phyloP scores from a whole-genome alignment of 805 yeast genomes.

The Zygoascus biomembranicola region DNA sequence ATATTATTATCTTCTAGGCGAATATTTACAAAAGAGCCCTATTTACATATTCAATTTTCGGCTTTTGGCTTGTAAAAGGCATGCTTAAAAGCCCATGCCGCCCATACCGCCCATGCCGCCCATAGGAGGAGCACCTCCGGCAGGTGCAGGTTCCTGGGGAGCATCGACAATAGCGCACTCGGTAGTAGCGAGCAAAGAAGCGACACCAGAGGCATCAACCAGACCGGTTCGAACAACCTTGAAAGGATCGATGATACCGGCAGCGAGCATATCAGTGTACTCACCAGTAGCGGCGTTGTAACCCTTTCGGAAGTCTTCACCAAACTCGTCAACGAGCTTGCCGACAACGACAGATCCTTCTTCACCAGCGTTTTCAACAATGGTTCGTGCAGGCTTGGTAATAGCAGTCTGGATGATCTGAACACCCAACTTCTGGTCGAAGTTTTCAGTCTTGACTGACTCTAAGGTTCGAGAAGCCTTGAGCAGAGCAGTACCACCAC shows the following conservation, averaged over 20 bases:
- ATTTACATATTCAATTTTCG: background rate
- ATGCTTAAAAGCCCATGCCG: slow-evolving; percentile 15
- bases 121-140: slow-evolving; percentile 56
- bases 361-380: slow-evolving; percentile 93
- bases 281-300: slow-evolving; percentile 89
- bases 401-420: slow-evolving; percentile 88
- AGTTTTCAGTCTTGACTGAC: slow-evolving; percentile 67
- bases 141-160: slow-evolving; percentile 61
- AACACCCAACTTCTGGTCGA: slow-evolving; percentile 95
- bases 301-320: slow-evolving; percentile 77
- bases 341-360: slow-evolving; percentile 97
- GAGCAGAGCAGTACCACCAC: slow-evolving; percentile 97
- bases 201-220: slow-evolving; percentile 96
- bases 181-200: slow-evolving; percentile 93
- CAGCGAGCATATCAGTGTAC: slow-evolving; percentile 89
- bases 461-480: slow-evolving; percentile 80
- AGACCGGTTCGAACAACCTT: slow-evolving; percentile 95
- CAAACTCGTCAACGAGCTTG: slow-evolving; percentile 51
- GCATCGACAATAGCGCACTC: slow-evolving; percentile 98
- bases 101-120: slow-evolving; percentile 45
- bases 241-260: slow-evolving; percentile 98
- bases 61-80: background rate
- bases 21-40: slow-evolving; percentile 1
- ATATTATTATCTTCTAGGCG: background rate
- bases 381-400: slow-evolving; percentile 90